Base-by-base conservation (phyloP, 371 early-diverging fungal genomes). In the Mortierella sp. region DNA sequence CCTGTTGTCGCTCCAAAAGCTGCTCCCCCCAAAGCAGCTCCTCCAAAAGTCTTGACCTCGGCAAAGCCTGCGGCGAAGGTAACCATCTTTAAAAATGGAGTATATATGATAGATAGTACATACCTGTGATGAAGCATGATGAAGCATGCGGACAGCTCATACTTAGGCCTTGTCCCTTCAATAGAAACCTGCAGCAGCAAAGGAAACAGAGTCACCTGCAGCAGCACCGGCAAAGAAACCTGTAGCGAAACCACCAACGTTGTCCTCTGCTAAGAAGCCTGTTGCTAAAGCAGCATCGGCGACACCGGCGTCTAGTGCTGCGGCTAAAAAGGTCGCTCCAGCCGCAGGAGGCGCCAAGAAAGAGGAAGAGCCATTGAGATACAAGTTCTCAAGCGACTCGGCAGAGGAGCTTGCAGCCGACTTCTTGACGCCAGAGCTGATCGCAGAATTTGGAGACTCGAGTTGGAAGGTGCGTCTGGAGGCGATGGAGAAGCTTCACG, bases 391-490 rank as follows among this genome's bases (percentile, higher is more conserved):
- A 8, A 86, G 64, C 50, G 92, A 93, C 56, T 87, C 89, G 37
- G 86, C 85, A 30, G 93, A 89, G 56, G 90, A 86, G 4, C 80
- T 79, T 42, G 83, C 90, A n/a, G 86, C 84, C 7, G 90, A 87
- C 24, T 84, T 82, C 31, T 78, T 94, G 50, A 84, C 92, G 0
- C 86, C 81, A 30, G 78, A 79, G 3, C 73, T 90, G 21, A 78
- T 93, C 58, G 80, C 79, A 3, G 87, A 90, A 31, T 71, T 97
- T 43, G 80, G 80, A 0, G 91, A 92, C 60, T 79, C 89, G 1
- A 85, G 84, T 54, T 98, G 98, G 98, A 98, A 98, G 75, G 81
- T 85, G 4, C 83, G 98, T 19, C 79, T 97, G 65, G 94, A 90
- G 64, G 97, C 93, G 4, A 93, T 93, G 80, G 94, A 94, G 31